Evolutionary conservation across 345 rosid species (phyloP).

Genomic region (Moricandia moricandioides): DNA sequence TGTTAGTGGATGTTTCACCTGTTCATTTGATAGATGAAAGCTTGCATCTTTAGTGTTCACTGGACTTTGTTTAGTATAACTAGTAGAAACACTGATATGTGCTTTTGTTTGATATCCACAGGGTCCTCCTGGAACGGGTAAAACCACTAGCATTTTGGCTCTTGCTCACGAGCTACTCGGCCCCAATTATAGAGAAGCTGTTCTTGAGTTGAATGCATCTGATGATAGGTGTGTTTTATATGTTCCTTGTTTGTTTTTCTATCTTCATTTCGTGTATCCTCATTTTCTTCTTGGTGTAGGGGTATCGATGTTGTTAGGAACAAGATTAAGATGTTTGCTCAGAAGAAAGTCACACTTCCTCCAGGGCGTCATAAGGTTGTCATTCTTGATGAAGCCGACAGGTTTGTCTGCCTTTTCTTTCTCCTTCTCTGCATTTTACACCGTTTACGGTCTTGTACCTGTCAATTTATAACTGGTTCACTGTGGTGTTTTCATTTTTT

Average conservation of each 20-base stretch:
- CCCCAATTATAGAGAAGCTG: constrained; percentile 76
- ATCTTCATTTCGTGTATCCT: neutral
- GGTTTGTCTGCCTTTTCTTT: constrained; percentile 41
- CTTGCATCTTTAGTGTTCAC: neutral
- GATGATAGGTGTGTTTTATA: constrained; percentile 66
- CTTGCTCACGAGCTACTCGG: constrained; percentile 96
- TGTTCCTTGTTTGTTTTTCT: neutral
- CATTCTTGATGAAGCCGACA: constrained; percentile 95
- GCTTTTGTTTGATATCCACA: constrained; percentile 25
- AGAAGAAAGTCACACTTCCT: constrained; percentile 87
- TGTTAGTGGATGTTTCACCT: neutral
- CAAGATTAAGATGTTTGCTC: constrained; percentile 99
- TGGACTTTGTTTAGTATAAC: neutral
- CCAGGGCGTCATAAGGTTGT: constrained; percentile 89
- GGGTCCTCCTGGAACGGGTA: constrained; percentile 99
- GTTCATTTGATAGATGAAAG: neutral
- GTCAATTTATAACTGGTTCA: neutral
- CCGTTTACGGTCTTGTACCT: neutral
- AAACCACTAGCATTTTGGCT: constrained; percentile 92
- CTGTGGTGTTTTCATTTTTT: too few relatives aligned
- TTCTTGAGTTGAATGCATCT: constrained; percentile 92
- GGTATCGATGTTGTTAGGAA: constrained; percentile 94
- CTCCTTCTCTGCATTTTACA: neutral
- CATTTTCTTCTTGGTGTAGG: constrained; percentile 38
- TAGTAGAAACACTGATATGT: neutral